Base-by-base conservation (phyloP, 2,329 filamentous ascomycete species). In the Coniochaeta ligniaria region DNA sequence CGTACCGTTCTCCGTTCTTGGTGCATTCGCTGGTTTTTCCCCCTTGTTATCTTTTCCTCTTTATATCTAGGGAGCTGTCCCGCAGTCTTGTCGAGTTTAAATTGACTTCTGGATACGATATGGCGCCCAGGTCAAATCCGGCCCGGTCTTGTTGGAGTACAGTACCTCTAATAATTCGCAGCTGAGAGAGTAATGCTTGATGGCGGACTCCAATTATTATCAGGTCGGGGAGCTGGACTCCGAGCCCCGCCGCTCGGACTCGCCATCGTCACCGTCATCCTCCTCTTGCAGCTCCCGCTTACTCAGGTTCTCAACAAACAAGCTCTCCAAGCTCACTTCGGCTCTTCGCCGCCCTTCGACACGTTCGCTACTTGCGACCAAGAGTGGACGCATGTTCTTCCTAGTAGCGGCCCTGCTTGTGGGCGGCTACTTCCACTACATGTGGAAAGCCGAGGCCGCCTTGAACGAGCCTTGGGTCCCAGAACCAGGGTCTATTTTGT, bases 381-480 rank as follows among this genome's bases (percentile, higher is more conserved):
- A 66, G 43, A 63, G 63, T 6, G 62, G 62, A 43, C 62, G 62
- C 22, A 76, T 77, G 72, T 67, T 80, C 45, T 60, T 80, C 31
- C 61, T 78, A 59, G 57, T 77, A 43, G 66, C 63, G 22, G 59
- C 74, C 60, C 65, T 78, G 57, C 57, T 79, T 20, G 62, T 74
- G 16, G 75, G 75, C 36, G 71, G 72, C 61, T 71, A 76, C 52
- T 66, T 79, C 63, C 67, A 76, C 61, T 78, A 79, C 66, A 62
- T 78, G 45, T 81, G 76, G 75, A 75, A 69, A 60, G 69, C 73
- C 35, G 80, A 85, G 66, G 73, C 74, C 6, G 72, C 73, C 16
- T 71, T 82, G 54, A 65, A 68, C 26, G 71, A 72, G 52, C 78
- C 75, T 7, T 85, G 83, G 82, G 69, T 72, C 6, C 82, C 82